Percentiles rank a stretch among this genome's conserved stretches.
Evolutionary conservation across 2,329 filamentous ascomycete genomes (phyloP).

Genomic region (Zasmidium citrigriseum): DNA sequence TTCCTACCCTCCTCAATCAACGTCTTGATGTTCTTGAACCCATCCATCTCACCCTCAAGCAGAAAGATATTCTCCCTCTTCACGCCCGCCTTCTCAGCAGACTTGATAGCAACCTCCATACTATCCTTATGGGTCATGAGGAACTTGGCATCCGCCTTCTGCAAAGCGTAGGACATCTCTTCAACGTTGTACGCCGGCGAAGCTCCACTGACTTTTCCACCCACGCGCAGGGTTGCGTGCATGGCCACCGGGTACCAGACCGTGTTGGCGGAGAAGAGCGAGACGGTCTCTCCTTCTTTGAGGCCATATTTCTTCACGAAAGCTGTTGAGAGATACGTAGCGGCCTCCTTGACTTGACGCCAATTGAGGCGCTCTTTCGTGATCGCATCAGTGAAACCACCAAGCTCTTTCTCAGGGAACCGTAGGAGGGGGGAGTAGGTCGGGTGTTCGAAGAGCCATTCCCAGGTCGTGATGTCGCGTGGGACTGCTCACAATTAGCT

Average conservation of each 20-base stretch:
- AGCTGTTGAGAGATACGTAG: slow-evolving; percentile 62
- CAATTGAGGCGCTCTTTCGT: slow-evolving; percentile 62
- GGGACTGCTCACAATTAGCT: slow-evolving; percentile 47
- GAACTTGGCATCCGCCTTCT: slow-evolving; percentile 58
- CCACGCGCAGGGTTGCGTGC: slow-evolving; percentile 56
- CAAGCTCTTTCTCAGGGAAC: slow-evolving; percentile 42
- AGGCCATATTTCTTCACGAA: slow-evolving; percentile 59
- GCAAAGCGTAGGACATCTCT: slow-evolving; percentile 67
- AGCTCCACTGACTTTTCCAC: slow-evolving; percentile 62
- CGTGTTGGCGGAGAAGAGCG: slow-evolving; percentile 64
- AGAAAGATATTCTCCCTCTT: slow-evolving; percentile 55
- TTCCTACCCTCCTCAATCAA: slow-evolving; percentile 46
- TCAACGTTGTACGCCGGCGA: slow-evolving; percentile 67
- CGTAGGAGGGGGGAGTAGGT: slow-evolving; percentile 51
- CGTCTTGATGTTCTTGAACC: slow-evolving; percentile 52
- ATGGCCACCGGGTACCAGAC: slow-evolving; percentile 69
- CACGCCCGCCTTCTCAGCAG: slow-evolving; percentile 57
- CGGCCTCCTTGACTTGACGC: slow-evolving; percentile 57
- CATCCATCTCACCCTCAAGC: slow-evolving; percentile 56
- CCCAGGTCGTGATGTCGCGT: slow-evolving; percentile 58
- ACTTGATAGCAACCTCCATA: slow-evolving; percentile 56
- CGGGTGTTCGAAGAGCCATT: slow-evolving; percentile 61
- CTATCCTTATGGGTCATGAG: slow-evolving; percentile 58
- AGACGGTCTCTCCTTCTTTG: slow-evolving; percentile 56
- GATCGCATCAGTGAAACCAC: slow-evolving; percentile 59